phyloP scores from a whole-genome alignment of 202 grass and related monocot species.

The Cymbopogon flexuosus region DNA sequence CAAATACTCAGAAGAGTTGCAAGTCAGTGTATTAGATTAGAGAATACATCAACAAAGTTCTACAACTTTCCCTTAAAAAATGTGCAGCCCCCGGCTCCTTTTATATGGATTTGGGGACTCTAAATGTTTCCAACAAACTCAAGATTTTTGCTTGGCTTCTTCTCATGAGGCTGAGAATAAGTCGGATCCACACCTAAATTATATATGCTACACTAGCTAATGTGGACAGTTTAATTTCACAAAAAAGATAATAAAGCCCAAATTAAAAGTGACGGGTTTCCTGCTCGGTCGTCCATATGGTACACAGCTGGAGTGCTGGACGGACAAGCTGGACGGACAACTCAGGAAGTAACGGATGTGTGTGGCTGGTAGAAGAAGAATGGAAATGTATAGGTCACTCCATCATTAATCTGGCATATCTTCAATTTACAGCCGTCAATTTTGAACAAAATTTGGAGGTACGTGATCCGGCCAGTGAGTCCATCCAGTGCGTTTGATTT shows the following conservation, averaged over 20 bases:
- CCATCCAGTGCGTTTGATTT: background rate
- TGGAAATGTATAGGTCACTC: conserved; percentile 4
- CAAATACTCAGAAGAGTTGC: no score
- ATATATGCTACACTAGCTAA: background rate
- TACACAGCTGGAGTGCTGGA: background rate
- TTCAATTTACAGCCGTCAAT: background rate
- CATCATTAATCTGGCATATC: background rate
- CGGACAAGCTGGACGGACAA: background rate
- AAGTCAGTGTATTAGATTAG: no score
- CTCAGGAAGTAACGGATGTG: conserved; percentile 1
- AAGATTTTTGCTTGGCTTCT: no score
- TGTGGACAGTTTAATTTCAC: background rate
- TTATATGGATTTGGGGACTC: no score
- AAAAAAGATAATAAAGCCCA: background rate
- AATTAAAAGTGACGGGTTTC: background rate
- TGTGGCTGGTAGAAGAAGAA: background rate
- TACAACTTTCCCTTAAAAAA: no score
- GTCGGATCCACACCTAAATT: background rate
- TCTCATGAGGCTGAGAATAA: background rate
- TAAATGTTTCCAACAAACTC: no score
- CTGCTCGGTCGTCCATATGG: background rate
- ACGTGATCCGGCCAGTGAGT: background rate
- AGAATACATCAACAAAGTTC: no score
- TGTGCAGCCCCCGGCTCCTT: no score
- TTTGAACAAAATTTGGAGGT: background rate